Percentiles rank a stretch among this genome's conserved stretches.
These are phyloP conservation scores for Brettanomyces bruxellensis DNA, from an alignment of 805 yeast species.

Conservation along the genomic window DNA sequence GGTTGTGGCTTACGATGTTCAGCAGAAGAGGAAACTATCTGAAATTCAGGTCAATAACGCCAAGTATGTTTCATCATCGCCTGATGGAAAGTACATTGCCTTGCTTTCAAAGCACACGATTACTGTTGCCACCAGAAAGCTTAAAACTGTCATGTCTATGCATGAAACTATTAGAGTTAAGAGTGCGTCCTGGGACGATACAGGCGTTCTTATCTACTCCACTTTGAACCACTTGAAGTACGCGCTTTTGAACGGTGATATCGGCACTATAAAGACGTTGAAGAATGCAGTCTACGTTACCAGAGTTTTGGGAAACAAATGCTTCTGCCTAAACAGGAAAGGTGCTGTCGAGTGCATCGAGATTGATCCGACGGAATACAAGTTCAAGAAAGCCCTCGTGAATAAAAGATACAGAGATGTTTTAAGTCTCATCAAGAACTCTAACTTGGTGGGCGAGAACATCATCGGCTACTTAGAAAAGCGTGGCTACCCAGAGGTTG, in stretches of 20 bases:
- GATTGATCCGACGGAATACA: conserved; percentile 94
- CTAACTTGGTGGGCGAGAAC: conserved; percentile 94
- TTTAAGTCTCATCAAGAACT: conserved; percentile 73
- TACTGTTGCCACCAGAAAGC: conserved; percentile 72
- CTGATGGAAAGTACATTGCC: conserved; percentile 81
- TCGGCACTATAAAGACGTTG: conserved; percentile 87
- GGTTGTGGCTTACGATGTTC: conserved; percentile 83
- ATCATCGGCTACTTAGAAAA: conserved; percentile 91
- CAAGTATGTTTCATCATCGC: conserved; percentile 84
- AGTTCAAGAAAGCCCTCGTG: conserved; percentile 89
- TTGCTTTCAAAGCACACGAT: conserved; percentile 86
- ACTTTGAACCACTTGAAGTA: conserved; percentile 95
- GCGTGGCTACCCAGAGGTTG: conserved; percentile 95
- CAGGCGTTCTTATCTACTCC: conserved; percentile 84
- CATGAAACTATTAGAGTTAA: conserved; percentile 96
- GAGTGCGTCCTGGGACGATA: conserved; percentile 96
- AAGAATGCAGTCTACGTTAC: conserved; percentile 81
- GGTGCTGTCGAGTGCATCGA: conserved; percentile 72
- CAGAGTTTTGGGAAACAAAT: conserved; percentile 57
- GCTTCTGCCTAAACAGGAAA: conserved; percentile 74
- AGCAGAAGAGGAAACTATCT: conserved; percentile 73
- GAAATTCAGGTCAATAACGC: conserved; percentile 67
- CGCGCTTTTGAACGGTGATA: conserved; percentile 87
- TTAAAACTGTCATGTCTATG: conserved; percentile 72
- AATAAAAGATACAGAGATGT: conserved; percentile 90